phyloP scores from a whole-genome alignment of 116 monocot species.

The Posidonia oceanica region DNA sequence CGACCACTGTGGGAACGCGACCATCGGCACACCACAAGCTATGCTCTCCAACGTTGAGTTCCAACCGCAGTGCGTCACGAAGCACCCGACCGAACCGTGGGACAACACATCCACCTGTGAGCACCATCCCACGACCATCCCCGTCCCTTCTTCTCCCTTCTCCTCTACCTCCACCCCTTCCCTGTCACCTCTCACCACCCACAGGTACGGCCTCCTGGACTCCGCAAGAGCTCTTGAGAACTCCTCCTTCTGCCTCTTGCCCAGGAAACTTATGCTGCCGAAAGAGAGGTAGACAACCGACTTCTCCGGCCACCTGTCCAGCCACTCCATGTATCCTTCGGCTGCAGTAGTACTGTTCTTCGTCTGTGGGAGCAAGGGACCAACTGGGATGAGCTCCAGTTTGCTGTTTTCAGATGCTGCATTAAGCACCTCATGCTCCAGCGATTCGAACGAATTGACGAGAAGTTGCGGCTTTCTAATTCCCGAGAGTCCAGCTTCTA shows the following conservation, averaged over 20 bases:
- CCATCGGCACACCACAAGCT: conserved; percentile 34
- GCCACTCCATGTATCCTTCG: conserved; percentile 10
- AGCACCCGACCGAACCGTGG: conserved; percentile 64
- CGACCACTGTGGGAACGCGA: conserved; percentile 41
- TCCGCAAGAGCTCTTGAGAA: not conserved
- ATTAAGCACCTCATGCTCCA: conserved; percentile 22
- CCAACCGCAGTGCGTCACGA: conserved; percentile 72
- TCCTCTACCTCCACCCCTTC: no score
- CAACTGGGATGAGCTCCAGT: conserved; percentile 19
- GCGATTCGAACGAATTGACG: conserved; percentile 44
- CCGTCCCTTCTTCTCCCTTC: no score
- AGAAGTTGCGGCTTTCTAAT: conserved; percentile 20
- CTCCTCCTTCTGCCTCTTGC: conserved; percentile 9
- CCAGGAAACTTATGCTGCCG: not conserved
- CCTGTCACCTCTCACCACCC: no score
- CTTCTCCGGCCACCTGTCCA: not conserved
- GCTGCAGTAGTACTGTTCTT: not conserved
- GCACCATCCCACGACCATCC: no score
- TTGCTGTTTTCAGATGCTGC: not conserved
- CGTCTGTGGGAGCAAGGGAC: conserved; percentile 13
- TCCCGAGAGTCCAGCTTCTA: no score
- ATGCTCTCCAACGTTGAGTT: conserved; percentile 48
- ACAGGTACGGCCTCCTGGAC: no score
- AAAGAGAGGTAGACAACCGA: conserved; percentile 10
- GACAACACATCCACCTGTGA: no score